Percentiles rank a stretch among this genome's conserved stretches.
Evolutionary conservation across 345 rosid genomes (phyloP).

Genomic region (Lepidium africanum): DNA sequence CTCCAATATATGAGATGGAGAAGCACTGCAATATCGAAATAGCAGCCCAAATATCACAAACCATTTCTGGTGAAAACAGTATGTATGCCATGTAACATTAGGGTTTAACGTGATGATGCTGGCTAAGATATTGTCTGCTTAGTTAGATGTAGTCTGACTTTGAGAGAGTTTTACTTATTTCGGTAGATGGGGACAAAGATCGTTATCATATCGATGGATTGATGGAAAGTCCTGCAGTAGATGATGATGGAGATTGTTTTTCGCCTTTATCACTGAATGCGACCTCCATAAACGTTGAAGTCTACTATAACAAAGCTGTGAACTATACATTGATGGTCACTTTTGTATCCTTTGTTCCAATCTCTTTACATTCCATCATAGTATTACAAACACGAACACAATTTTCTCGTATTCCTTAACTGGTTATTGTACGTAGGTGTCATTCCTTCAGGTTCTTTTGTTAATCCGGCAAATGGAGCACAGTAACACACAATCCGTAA

Average conservation of each 20-base stretch:
- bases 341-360: slow-evolving; percentile 81
- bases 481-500: slow-evolving; percentile 93
- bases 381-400: not conserved
- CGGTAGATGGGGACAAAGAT: slow-evolving; percentile 65
- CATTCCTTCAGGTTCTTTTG: slow-evolving; percentile 91
- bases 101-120: not conserved
- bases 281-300: slow-evolving; percentile 89
- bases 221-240: slow-evolving; percentile 92
- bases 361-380: not conserved
- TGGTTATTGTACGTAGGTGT: slow-evolving; percentile 45
- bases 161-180: slow-evolving; percentile 13
- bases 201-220: slow-evolving; percentile 77
- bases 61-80: slow-evolving; percentile 33
- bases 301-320: slow-evolving; percentile 96
- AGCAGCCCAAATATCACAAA: slow-evolving; percentile 71
- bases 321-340: slow-evolving; percentile 98
- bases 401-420: slow-evolving; percentile 49
- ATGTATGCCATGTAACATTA: slow-evolving; percentile 11
- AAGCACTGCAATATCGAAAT: slow-evolving; percentile 96
- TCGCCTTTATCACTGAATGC: slow-evolving; percentile 75
- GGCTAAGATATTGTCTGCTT: not conserved
- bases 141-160: not conserved
- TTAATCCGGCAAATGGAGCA: slow-evolving; percentile 97
- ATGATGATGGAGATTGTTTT: slow-evolving; percentile 91
- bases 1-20: slow-evolving; percentile 89